Conservation (phyloP, 2,329 filamentous ascomycete species). For the Fusarium clavum region DNA sequence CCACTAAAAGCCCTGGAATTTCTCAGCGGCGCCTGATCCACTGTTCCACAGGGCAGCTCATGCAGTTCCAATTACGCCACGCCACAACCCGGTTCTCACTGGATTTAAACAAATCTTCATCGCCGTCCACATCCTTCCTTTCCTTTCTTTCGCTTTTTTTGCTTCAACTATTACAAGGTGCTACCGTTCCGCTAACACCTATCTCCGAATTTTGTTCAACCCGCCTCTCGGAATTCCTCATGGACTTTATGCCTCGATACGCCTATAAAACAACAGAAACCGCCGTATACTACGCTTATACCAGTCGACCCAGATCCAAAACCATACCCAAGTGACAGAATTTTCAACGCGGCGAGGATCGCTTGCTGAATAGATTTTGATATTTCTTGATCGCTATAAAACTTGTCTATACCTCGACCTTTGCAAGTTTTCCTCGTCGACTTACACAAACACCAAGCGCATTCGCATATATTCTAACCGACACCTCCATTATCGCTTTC, state of each 20-base stretch:
- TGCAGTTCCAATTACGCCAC: slow-evolving; percentile 24
- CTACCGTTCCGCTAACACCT: slow-evolving; percentile 26
- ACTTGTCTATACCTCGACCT: slow-evolving; percentile 13
- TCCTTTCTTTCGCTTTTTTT: slow-evolving; percentile 12
- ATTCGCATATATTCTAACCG: not conserved
- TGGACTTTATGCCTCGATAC: slow-evolving; percentile 46
- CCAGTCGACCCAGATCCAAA: slow-evolving; percentile 39
- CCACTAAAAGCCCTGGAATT: slow-evolving; percentile 39
- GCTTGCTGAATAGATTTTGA: slow-evolving; percentile 38
- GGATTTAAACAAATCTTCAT: slow-evolving; percentile 42
- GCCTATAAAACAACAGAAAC: slow-evolving; percentile 36
- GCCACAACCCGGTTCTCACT: slow-evolving; percentile 39
- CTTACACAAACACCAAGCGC: slow-evolving; percentile 1
- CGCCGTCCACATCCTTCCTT: slow-evolving; percentile 16
- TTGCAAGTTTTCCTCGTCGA: slow-evolving; percentile 45
- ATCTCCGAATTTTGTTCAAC: slow-evolving; percentile 18
- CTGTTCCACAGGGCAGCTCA: slow-evolving; percentile 35
- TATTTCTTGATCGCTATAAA: slow-evolving; percentile 13
- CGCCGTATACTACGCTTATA: slow-evolving; percentile 34
- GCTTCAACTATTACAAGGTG: slow-evolving; percentile 27
- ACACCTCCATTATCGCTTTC: not conserved
- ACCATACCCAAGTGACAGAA: slow-evolving; percentile 41
- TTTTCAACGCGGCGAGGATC: slow-evolving; percentile 38
- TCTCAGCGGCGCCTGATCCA: slow-evolving; percentile 38
- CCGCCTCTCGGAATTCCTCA: slow-evolving; percentile 32